Evolutionary conservation across 768 basidiomycete genomes (phyloP).

Genomic region (Hericium rajendrae): DNA sequence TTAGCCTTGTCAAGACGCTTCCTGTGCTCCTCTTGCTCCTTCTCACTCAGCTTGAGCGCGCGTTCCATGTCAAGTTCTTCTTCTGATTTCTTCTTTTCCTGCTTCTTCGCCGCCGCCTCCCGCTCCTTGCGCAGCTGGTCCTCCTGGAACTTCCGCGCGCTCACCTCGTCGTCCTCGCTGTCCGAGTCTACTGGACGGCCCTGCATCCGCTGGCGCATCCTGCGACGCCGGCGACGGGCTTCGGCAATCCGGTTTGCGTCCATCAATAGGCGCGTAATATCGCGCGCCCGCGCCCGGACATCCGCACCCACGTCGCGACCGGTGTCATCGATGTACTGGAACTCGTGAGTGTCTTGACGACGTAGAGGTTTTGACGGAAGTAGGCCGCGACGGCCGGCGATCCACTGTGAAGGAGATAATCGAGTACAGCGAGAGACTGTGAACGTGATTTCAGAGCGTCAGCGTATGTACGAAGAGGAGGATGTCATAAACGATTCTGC

Average conservation of each 20-base stretch:
- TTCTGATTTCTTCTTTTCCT: conserved; percentile 16
- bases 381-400: conserved; percentile 95
- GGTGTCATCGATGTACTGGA: conserved; percentile 89
- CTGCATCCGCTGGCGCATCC: conserved; percentile 89
- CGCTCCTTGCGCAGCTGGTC: background rate
- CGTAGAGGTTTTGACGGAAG: conserved; percentile 90
- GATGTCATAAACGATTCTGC: too few species aligned
- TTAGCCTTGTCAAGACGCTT: conserved; percentile 56
- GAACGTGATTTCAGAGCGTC: background rate
- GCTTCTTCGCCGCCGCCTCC: conserved; percentile 12
- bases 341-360: conserved; percentile 98
- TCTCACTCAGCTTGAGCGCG: conserved; percentile 81
- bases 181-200: conserved; percentile 29
- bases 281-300: conserved; percentile 91
- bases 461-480: too few species aligned
- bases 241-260: conserved; percentile 73
- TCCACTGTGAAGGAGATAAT: conserved; percentile 89
- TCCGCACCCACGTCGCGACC: conserved; percentile 92
- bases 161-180: conserved; percentile 22
- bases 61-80: conserved; percentile 75
- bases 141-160: conserved; percentile 7
- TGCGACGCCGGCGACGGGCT: conserved; percentile 67
- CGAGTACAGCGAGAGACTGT: conserved; percentile 80
- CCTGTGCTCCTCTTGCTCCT: conserved; percentile 73
- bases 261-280: conserved; percentile 83